phyloP scores from a whole-genome alignment of 352 stramenopile genomes.

The Pythium folliculosum region DNA sequence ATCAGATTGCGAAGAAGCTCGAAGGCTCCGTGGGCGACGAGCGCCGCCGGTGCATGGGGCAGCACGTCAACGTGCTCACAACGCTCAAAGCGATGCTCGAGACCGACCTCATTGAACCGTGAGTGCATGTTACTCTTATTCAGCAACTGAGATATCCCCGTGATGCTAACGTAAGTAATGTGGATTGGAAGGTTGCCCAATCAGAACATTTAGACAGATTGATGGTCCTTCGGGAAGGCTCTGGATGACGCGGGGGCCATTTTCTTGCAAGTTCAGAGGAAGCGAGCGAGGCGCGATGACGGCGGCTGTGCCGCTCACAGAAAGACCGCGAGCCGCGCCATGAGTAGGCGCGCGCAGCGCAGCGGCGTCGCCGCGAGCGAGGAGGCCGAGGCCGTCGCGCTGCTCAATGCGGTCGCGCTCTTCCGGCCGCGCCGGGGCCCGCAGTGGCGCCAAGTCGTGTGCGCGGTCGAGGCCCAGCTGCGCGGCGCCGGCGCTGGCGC shows the following conservation, averaged over 20 bases:
- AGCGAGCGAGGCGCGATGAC: no score
- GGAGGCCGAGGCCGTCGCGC: constrained; percentile 8
- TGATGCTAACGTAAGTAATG: no score
- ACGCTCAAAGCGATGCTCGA: neutral
- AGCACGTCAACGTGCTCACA: neutral
- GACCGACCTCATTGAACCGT: no score
- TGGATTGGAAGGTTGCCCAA: no score
- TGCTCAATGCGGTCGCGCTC: constrained; percentile 7
- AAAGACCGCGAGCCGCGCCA: neutral
- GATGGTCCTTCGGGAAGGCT: no score
- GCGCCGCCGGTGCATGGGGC: neutral
- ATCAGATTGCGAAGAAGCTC: neutral
- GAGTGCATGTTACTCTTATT: no score
- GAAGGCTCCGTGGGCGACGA: neutral
- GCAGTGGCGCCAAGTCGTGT: neutral
- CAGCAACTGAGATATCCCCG: no score
- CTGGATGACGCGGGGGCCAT: no score
- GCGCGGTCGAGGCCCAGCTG: constrained; percentile 2
- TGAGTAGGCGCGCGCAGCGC: constrained; percentile 1
- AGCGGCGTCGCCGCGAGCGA: constrained; percentile 1
- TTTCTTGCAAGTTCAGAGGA: no score
- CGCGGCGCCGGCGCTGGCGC: neutral
- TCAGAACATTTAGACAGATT: no score
- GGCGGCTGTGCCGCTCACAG: no score
- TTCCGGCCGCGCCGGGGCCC: neutral